These are phyloP conservation scores for sweet orange (Citrus sinensis) DNA, from an alignment of 345 rosid genomes.

Conservation along the genomic window DVS_A1.0 CM039163.1:45937001-45937500, in stretches of 20 bases:
- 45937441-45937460: conserved; percentile 25
- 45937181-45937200: too few relatives aligned
- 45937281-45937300: too few relatives aligned
- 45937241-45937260: not conserved
- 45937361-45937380: conserved; percentile 28
- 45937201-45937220: too few relatives aligned
- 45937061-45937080: conserved; percentile 28
- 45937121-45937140: not conserved
- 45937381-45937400: conserved; percentile 24
- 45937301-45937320: too few relatives aligned
- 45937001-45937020: conserved; percentile 1
- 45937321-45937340: conserved; percentile 3
- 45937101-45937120: too few relatives aligned
- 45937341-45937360: conserved; percentile 31
- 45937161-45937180: not conserved
- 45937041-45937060: conserved; percentile 21
- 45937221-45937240: not conserved
- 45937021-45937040: conserved; percentile 27
- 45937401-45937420: conserved; percentile 13
- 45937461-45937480: conserved; percentile 18
- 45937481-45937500: conserved; percentile 24
- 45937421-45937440: not conserved
- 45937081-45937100: not conserved
- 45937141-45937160: not conserved
- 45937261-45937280: too few relatives aligned